Base-by-base conservation (phyloP, 2,329 filamentous ascomycete genomes). In the Immersiporthe knoxdaviesiana region DNA sequence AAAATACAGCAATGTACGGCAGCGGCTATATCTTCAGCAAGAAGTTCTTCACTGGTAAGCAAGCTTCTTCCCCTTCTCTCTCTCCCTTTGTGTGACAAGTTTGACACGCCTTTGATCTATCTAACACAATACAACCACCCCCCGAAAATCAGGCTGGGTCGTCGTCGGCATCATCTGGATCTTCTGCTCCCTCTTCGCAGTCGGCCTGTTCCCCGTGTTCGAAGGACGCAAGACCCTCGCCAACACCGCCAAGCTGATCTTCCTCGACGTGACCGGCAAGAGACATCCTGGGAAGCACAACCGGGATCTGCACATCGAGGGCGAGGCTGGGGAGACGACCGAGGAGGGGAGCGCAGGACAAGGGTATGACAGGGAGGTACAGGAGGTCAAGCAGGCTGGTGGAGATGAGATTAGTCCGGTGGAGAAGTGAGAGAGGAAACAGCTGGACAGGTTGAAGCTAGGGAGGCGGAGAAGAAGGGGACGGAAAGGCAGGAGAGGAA, bases 181-280 rank as follows among this genome's bases (percentile, higher is more conserved):
- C 73, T 93, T 94, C 77, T 88, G 87, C 74, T 91, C 89, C 3
- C 81, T 90, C 1, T 83, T 90, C 67, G 91, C 88, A 12, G 93
- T 97, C 0, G 93, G 92, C 0, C 52, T 97, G 0, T 97, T 91
- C 79, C 94, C 94, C 8, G 81, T 96, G 1, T 96, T 87, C 79
- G 93, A 97, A 77, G 92, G 93, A 0, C 82, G 94, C 1, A 79
- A 84, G 68, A 94, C 91, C 1, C 88, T 92, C 68, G 76, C 77
- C 0, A 81, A 86, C 65, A 92, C 90, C 0, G 78, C 87, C 71
- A 88, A 85, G 76, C 82, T 85, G 37, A 91, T 94, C 72, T 84
- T 79, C 54, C 75, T 84, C 67, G 92, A 94, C 78, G 68, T 91
- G 10, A 85, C 80, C 1, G 84, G 84, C 32, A 81, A 77, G 72